phyloP scores from a whole-genome alignment of 108 stramenopile genomes.

The Thalassiosira profunda region DNA sequence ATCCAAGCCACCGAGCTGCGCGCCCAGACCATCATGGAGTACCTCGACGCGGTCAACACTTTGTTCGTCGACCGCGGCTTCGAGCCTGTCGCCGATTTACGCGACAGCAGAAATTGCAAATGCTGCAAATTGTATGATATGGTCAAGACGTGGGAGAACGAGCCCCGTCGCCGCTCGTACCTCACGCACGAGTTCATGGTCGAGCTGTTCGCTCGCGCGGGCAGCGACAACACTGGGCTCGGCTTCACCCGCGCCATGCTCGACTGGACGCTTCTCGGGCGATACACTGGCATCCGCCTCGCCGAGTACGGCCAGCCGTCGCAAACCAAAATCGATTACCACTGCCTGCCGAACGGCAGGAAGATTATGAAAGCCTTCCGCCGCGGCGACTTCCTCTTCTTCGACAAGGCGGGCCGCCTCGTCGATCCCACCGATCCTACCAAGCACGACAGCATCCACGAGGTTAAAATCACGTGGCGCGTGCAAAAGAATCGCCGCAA shows the following conservation, averaged over 20 bases:
- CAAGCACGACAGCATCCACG: background rate
- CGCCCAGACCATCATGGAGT: background rate
- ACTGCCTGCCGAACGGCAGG: background rate
- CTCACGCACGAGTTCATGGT: no score
- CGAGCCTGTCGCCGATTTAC: no score
- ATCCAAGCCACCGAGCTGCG: background rate
- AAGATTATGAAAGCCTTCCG: background rate
- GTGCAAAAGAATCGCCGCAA: slow-evolving; percentile 1
- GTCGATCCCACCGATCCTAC: background rate
- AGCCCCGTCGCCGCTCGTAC: no score
- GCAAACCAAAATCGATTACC: background rate
- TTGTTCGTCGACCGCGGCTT: no score
- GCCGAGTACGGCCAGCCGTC: background rate
- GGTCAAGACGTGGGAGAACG: no score
- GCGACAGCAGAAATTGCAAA: no score
- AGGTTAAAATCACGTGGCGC: background rate
- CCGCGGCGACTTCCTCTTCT: background rate
- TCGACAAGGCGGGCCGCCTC: background rate
- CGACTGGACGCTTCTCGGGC: background rate
- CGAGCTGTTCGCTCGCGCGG: no score
- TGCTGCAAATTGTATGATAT: no score
- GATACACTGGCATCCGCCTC: background rate
- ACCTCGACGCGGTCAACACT: background rate
- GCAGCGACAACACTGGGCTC: no score
- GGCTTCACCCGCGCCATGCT: no score